Evolutionary conservation across 1,139 yeast genomes (phyloP).

Genomic region (Candida sanyaensis): DNA sequence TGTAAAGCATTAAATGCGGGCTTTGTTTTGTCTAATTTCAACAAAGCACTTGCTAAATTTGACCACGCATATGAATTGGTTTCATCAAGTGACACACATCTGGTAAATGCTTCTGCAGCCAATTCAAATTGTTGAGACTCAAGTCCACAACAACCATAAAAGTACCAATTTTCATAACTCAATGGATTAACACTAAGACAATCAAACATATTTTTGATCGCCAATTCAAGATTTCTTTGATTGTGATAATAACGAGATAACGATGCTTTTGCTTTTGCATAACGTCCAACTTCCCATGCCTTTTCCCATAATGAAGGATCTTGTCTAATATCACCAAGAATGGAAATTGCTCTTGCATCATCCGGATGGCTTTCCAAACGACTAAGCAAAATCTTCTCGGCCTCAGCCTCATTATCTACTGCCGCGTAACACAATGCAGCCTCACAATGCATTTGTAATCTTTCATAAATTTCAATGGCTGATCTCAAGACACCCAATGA

Average conservation of each 20-base stretch:
- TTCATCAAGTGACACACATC: conserved; percentile 88
- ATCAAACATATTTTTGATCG: conserved; percentile 72
- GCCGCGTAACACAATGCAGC: conserved; percentile 92
- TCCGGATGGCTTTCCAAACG: conserved; percentile 61
- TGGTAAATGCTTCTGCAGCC: conserved; percentile 90
- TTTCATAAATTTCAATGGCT: conserved; percentile 86
- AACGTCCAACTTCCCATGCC: conserved; percentile 86
- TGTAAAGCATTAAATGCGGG: conserved; percentile 86
- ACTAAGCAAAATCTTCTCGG: conserved; percentile 56
- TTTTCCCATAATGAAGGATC: conserved; percentile 79
- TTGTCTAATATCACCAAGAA: conserved; percentile 81
- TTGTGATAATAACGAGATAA: conserved; percentile 71
- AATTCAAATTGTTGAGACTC: conserved; percentile 71
- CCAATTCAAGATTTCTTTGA: conserved; percentile 51
- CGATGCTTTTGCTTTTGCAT: conserved; percentile 84
- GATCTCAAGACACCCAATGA: conserved; percentile 83
- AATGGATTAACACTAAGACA: conserved; percentile 77
- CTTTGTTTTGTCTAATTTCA: conserved; percentile 61
- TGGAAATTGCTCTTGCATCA: conserved; percentile 83
- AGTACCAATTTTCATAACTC: conserved; percentile 82
- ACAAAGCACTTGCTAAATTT: conserved; percentile 82
- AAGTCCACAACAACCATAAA: conserved; percentile 89
- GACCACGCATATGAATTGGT: conserved; percentile 88
- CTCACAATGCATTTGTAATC: conserved; percentile 76
- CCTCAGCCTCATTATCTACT: conserved; percentile 71